Percentiles rank a stretch among this genome's conserved stretches.
These are phyloP conservation scores for Kwoniella europaea DNA, from an alignment of 768 basidiomycete genomes.

Conservation along the genomic window DNA sequence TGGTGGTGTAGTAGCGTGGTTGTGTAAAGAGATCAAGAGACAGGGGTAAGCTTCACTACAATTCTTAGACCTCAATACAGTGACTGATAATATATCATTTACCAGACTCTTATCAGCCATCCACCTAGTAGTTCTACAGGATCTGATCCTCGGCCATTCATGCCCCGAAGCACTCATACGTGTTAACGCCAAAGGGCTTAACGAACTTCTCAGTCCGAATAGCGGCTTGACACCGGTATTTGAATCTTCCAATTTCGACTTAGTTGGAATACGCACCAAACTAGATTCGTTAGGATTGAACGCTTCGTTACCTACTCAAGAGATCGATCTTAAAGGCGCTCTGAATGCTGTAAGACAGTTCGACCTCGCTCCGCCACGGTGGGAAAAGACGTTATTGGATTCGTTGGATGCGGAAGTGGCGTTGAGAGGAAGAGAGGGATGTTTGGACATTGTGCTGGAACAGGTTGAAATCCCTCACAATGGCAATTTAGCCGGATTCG, in stretches of 20 bases:
- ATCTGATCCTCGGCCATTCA: constrained; percentile 36
- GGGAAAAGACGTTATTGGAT: constrained; percentile 1
- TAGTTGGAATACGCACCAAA: constrained; percentile 28
- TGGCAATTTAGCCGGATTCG: background rate
- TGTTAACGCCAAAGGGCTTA: constrained; percentile 29
- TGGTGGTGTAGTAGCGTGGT: constrained; percentile 57
- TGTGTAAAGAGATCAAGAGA: constrained; percentile 53
- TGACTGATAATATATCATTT: background rate
- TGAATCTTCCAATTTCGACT: constrained; percentile 43
- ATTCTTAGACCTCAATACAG: no score
- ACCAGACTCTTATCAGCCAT: constrained; percentile 42
- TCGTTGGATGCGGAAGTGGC: background rate
- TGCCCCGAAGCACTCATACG: constrained; percentile 41
- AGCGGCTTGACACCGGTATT: constrained; percentile 44
- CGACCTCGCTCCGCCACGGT: constrained; percentile 6
- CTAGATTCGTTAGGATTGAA: constrained; percentile 23
- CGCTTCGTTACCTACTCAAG: background rate
- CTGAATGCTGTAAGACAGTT: constrained; percentile 15
- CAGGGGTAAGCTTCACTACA: constrained; percentile 48
- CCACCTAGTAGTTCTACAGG: constrained; percentile 52
- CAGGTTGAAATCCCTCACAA: background rate
- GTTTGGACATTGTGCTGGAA: background rate
- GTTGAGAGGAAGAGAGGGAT: background rate
- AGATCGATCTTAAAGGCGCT: background rate
- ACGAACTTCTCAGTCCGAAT: constrained; percentile 30